Conservation (phyloP, 164 flowering plant genomes). For the Echeveria elegans region DNA sequence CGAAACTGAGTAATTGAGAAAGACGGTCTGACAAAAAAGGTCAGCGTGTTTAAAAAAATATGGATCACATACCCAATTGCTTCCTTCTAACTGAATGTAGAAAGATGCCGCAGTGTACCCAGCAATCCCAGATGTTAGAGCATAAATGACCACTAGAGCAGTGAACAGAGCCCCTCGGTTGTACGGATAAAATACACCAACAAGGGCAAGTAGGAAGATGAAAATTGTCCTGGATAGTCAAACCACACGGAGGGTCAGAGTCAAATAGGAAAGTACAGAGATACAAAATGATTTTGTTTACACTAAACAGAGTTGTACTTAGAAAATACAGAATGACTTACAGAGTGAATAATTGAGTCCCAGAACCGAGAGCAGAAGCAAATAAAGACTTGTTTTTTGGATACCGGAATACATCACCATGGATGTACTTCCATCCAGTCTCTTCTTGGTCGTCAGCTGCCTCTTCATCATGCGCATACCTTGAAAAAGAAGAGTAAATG, state of each 20-base stretch:
- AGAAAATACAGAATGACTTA: neutral
- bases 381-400: constrained; percentile 10
- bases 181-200: constrained; percentile 10
- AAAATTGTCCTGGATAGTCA: constrained; percentile 3
- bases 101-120: constrained; percentile 9
- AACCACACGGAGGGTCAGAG: neutral
- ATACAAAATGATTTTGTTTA: neutral
- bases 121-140: constrained; percentile 10
- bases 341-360: constrained; percentile 8
- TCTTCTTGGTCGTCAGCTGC: constrained; percentile 9
- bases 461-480: constrained; percentile 10
- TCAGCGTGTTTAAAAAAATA: neutral
- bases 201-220: constrained; percentile 10
- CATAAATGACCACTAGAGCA: constrained; percentile 9
- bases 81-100: constrained; percentile 9
- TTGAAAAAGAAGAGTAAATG: neutral
- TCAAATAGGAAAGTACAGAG: neutral
- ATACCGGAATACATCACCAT: constrained; percentile 10
- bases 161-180: constrained; percentile 10
- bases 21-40: neutral
- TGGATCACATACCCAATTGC: constrained; percentile 8
- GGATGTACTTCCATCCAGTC: constrained; percentile 12
- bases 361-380: constrained; percentile 9
- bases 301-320: neutral
- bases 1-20: too few relatives aligned